A percentile compares a stretch with the other conserved stretches of the same genome.
Evolutionary conservation across 129 eudicot species (phyloP).

Genomic region (Scalesia atractyloides): DNA sequence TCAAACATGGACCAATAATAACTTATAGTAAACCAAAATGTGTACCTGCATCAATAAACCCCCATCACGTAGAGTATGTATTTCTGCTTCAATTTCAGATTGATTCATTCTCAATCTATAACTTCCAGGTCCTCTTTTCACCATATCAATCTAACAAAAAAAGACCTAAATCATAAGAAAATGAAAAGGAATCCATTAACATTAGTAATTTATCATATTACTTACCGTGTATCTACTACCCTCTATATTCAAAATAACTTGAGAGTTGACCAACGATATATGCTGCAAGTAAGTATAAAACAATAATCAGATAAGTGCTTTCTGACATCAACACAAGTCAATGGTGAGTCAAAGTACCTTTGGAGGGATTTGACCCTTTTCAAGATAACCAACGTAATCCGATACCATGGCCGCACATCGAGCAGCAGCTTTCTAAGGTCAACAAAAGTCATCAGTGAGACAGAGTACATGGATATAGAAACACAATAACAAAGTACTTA

Average conservation of each 20-base stretch:
- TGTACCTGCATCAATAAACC: constrained; percentile 97
- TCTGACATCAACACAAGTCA: neutral
- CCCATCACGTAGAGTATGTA: constrained; percentile 97
- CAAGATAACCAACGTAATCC: constrained; percentile 96
- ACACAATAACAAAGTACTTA: constrained; percentile 36
- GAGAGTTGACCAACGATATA: constrained; percentile 88
- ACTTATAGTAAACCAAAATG: neutral
- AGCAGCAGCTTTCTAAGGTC: constrained; percentile 90
- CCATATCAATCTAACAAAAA: constrained; percentile 72
- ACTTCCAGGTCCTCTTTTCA: constrained; percentile 96
- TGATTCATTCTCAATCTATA: constrained; percentile 78
- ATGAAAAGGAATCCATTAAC: neutral
- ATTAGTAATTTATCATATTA: constrained; percentile 12
- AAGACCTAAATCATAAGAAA: neutral
- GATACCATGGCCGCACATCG: constrained; percentile 98
- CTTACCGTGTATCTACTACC: constrained; percentile 95
- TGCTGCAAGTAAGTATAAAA: constrained; percentile 64
- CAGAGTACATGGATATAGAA: neutral
- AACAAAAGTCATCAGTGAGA: constrained; percentile 23
- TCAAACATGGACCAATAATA: too few species aligned
- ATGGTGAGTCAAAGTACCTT: constrained; percentile 50
- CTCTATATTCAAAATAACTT: constrained; percentile 87
- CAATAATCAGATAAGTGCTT: constrained; percentile 9
- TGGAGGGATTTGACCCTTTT: constrained; percentile 98
- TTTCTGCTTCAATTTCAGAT: constrained; percentile 94